Percentiles rank a stretch among this genome's conserved stretches.
phyloP scores from a whole-genome alignment of 116 monocot genomes.

The Cymodocea nodosa region DNA sequence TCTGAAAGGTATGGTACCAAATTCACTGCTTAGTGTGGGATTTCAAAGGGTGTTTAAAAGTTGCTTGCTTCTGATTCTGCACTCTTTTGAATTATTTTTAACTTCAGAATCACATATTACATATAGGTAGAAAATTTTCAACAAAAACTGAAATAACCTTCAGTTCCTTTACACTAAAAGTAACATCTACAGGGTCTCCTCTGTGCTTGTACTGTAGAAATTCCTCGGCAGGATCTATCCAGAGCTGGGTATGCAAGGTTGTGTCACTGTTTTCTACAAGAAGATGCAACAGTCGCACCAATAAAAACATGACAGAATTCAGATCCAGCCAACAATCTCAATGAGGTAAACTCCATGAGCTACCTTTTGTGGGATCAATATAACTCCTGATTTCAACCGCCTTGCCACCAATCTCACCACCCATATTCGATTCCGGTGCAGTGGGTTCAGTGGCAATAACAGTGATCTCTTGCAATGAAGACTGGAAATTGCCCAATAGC shows the following conservation, averaged over 20 bases:
- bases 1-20: background rate
- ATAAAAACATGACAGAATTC: conserved; percentile 6
- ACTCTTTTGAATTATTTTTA: background rate
- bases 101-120: too few species aligned
- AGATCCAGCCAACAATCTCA: background rate
- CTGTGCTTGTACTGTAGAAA: conserved; percentile 75
- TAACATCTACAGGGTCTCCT: conserved; percentile 84
- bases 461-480: conserved; percentile 86
- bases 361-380: conserved; percentile 87
- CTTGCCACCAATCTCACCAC: conserved; percentile 66
- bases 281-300: background rate
- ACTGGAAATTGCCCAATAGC: conserved; percentile 82
- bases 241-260: conserved; percentile 82
- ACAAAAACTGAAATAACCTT: conserved; percentile 29
- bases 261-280: conserved; percentile 65
- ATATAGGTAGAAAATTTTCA: too few species aligned
- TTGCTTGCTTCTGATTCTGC: background rate
- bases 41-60: background rate
- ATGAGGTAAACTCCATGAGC: background rate
- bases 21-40: background rate
- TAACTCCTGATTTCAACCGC: conserved; percentile 86
- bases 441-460: conserved; percentile 70
- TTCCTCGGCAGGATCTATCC: conserved; percentile 94
- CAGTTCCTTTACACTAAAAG: conserved; percentile 85
- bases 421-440: conserved; percentile 19